Evolutionary conservation across 2,329 filamentous ascomycete species (phyloP).

Genomic region (Aspergillus jensenii): DNA sequence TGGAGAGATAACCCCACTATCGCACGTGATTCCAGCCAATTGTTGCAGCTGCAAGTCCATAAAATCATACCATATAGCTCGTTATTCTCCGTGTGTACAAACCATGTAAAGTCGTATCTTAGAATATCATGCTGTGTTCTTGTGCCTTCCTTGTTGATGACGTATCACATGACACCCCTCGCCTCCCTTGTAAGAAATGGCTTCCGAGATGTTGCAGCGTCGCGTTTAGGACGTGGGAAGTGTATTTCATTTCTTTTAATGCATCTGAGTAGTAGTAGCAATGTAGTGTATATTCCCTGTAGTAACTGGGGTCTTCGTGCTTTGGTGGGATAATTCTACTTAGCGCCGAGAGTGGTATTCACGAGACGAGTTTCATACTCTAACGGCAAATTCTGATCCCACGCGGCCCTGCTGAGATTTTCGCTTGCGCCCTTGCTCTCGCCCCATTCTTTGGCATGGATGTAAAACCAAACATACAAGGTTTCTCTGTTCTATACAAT

Average conservation of each 20-base stretch:
- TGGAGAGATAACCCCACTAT: constrained; percentile 4
- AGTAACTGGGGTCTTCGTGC: not conserved
- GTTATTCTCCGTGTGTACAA: not conserved
- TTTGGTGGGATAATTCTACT: not conserved
- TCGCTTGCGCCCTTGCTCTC: not conserved
- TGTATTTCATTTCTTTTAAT: not conserved
- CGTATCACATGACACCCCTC: not conserved
- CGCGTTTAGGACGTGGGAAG: not conserved
- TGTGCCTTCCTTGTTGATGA: not conserved
- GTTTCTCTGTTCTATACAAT: not conserved
- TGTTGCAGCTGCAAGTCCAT: not conserved
- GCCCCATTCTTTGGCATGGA: not conserved
- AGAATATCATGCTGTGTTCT: too few species aligned
- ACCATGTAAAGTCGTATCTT: not conserved
- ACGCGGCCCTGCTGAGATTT: not conserved
- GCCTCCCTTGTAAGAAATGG: not conserved
- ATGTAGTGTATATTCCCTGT: not conserved
- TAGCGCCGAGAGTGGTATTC: not conserved
- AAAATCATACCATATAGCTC: not conserved
- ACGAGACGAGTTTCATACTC: not conserved
- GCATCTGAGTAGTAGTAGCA: not conserved
- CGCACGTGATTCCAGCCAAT: not conserved
- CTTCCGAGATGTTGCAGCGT: not conserved
- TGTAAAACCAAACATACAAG: not conserved
- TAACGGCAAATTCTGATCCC: constrained; percentile 13